Evolutionary conservation across 2,329 filamentous ascomycete genomes (phyloP), one percentile per base, ranked within the genome.

Genomic region (Trichophyton rubrum): DNA sequence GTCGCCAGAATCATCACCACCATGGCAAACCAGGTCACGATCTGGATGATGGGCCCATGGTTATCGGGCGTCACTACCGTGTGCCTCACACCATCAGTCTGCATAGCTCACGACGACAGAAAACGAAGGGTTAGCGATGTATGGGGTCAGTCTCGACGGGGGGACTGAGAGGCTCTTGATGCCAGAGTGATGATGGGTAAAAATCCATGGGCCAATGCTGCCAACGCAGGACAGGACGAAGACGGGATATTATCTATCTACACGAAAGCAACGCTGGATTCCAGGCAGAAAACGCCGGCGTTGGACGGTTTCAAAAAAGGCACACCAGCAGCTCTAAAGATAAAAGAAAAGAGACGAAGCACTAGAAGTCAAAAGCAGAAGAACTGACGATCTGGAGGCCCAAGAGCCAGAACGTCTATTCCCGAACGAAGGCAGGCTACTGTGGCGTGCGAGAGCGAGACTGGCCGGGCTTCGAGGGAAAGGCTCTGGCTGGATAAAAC

Each of bases 1-100:
- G 57, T 59, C 4, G 57, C 57, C 24, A 59, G 57, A 47, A 59
- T 59, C 40, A 59, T 47, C 9, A 59, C 55, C 35, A 57, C 55
- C 55, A 57, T 57, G 9, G 38, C 38, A 15, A 57, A 57, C 55
- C 55, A 57, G 33, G 17, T 24, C 35, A 57, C 55, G 27, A 59
- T 35, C 3, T 59, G 57, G 30, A 59, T 33, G 17, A 51, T 59
- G 24, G 57, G 40, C 27, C 57, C 57, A 51, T 59, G 57, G 57
- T 59, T 41, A 35, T 57, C 55, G n/a, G 55, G 33, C 35, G 55
- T 57, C n/a, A 57, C 55, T n/a, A 33, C 51, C 55, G 40, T 35
- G 40, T 57, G 55, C 22, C 55, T 40, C 35, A 58, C 38, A 35
- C 56, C 40, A 15, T 35, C 56, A 13, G 40, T 5, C 33, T 17